Evolutionary conservation across 495 filamentous ascomycete genomes (phyloP).

Genomic region (Daldinia decipiens): DNA sequence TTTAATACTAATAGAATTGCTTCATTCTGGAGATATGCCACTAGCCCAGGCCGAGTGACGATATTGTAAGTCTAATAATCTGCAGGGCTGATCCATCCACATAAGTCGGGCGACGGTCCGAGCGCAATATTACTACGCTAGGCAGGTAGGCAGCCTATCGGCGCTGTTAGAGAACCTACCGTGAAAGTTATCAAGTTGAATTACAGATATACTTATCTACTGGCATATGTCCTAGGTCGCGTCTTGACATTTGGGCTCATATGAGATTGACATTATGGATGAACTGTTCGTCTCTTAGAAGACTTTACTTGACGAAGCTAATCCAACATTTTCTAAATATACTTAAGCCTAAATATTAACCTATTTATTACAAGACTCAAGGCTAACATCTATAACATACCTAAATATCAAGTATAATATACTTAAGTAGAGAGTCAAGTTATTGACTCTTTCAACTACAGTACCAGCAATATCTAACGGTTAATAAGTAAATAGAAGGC

Average conservation of each 20-base stretch:
- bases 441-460: background rate
- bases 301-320: background rate
- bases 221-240: no score
- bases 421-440: background rate
- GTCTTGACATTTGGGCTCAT: background rate
- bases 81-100: conserved; percentile 3
- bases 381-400: no score
- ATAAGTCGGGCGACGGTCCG: background rate
- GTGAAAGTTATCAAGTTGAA: no score
- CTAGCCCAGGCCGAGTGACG: no score
- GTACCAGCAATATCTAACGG: background rate
- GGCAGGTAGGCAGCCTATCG: background rate
- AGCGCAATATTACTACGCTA: background rate
- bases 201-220: no score
- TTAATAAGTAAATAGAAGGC: background rate
- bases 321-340: no score
- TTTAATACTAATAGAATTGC: background rate
- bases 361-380: no score
- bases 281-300: background rate
- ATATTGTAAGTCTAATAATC: background rate
- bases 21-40: background rate
- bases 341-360: no score
- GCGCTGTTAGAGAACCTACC: background rate
- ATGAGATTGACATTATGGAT: background rate
- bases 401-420: no score